Conservation (phyloP, 805 yeast genomes). For the Yarrowia yakushimensis region DNA sequence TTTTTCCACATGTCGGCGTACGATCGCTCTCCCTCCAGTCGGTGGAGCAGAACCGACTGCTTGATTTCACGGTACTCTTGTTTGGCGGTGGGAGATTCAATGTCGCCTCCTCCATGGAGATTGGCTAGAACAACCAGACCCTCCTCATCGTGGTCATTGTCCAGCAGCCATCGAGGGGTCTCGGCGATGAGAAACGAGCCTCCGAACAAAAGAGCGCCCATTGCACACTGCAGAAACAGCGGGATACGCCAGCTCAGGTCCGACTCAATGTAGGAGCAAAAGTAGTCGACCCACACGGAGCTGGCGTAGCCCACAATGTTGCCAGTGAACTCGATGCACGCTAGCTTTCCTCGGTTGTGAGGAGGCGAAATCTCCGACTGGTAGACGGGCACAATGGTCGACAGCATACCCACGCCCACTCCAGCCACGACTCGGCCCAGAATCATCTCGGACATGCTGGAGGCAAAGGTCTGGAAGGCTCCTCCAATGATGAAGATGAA, state of each 20-base stretch:
- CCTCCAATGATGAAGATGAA: constrained; percentile 77
- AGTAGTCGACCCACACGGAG: constrained; percentile 85
- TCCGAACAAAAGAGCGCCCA: constrained; percentile 61
- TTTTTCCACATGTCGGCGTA: constrained; percentile 71
- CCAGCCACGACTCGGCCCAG: constrained; percentile 77
- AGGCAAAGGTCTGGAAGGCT: constrained; percentile 59
- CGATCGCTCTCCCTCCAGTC: constrained; percentile 76
- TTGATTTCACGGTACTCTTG: constrained; percentile 77
- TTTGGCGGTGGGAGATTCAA: constrained; percentile 63
- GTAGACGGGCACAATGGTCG: constrained; percentile 82
- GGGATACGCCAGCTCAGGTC: constrained; percentile 77
- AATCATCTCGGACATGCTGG: constrained; percentile 54
- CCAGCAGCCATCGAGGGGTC: constrained; percentile 86
- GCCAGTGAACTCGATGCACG: constrained; percentile 85
- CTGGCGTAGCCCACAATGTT: constrained; percentile 76
- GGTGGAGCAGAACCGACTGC: constrained; percentile 68
- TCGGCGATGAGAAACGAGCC: constrained; percentile 83
- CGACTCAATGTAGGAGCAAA: constrained; percentile 60
- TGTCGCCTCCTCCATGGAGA: constrained; percentile 73
- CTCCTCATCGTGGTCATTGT: constrained; percentile 72
- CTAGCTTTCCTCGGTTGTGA: constrained; percentile 77
- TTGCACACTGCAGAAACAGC: constrained; percentile 65
- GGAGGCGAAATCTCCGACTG: constrained; percentile 88
- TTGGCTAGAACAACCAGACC: constrained; percentile 84
- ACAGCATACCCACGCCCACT: constrained; percentile 79